Conservation (phyloP, 1,139 yeast genomes). For the Candida buenavistaensis region DNA sequence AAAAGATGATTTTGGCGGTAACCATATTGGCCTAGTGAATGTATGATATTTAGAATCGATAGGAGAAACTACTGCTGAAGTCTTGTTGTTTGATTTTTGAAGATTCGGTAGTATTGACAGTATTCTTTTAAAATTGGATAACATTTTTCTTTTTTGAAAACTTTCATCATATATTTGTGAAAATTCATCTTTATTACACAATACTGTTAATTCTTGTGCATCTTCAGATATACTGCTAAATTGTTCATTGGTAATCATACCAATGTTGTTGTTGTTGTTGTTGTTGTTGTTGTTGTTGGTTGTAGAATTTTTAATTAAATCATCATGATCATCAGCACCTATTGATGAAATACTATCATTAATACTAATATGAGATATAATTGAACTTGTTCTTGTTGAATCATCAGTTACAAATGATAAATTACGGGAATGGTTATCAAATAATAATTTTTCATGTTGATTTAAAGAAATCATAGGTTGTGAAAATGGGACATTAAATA, state of each 20-base stretch:
- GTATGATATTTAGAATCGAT: slow-evolving; percentile 30
- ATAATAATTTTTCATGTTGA: slow-evolving; percentile 25
- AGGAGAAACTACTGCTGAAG: neutral
- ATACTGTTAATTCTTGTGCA: slow-evolving; percentile 48
- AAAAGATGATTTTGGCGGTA: slow-evolving; percentile 62
- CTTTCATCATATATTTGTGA: slow-evolving; percentile 40
- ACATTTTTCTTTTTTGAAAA: slow-evolving; percentile 31
- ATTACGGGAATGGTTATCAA: slow-evolving; percentile 22
- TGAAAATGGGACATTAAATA: slow-evolving; percentile 65
- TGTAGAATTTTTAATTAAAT: neutral
- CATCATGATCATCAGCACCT: slow-evolving; percentile 16
- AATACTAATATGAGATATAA: slow-evolving; percentile 30
- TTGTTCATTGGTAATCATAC: slow-evolving; percentile 8
- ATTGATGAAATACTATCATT: slow-evolving; percentile 20
- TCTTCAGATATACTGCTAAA: slow-evolving; percentile 39
- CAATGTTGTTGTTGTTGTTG: neutral
- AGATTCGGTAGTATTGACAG: slow-evolving; percentile 4
- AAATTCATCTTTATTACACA: slow-evolving; percentile 35
- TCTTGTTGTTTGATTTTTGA: too few relatives aligned
- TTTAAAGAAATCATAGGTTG: slow-evolving; percentile 41
- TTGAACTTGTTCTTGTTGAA: slow-evolving; percentile 46
- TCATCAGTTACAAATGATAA: slow-evolving; percentile 28
- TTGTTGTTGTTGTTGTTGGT: neutral
- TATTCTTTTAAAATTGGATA: slow-evolving; percentile 23
- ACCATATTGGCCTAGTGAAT: slow-evolving; percentile 61